Conservation (phyloP, 805 yeast genomes). For the Wickerhamomyces queroliae region DNA sequence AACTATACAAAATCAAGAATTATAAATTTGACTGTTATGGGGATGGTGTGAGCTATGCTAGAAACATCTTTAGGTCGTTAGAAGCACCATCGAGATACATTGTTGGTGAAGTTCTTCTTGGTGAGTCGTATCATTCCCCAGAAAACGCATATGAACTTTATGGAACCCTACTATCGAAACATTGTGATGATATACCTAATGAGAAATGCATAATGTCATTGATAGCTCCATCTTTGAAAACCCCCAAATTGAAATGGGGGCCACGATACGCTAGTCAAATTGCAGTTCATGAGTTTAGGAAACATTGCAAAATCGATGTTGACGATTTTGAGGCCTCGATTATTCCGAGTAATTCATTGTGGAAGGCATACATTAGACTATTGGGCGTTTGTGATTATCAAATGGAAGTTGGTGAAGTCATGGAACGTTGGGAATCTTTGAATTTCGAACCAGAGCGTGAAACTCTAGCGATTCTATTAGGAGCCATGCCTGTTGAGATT, state of each 20-base stretch:
- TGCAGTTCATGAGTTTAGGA: constrained; percentile 51
- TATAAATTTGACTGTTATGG: constrained; percentile 3
- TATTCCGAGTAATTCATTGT: constrained; percentile 40
- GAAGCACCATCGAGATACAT: constrained; percentile 11
- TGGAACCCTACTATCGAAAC: constrained; percentile 8
- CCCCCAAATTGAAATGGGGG: constrained; percentile 37
- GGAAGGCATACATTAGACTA: constrained; percentile 48
- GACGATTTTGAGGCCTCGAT: constrained; percentile 16
- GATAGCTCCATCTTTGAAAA: constrained; percentile 39
- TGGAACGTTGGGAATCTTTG: constrained; percentile 50
- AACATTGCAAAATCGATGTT: constrained; percentile 29
- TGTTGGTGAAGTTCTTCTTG: constrained; percentile 16
- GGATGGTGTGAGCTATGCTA: constrained; percentile 14
- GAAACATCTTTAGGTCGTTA: constrained; percentile 16
- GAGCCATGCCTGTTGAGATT: constrained; percentile 15
- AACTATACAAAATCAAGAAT: background rate
- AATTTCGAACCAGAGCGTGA: constrained; percentile 34
- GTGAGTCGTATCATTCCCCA: constrained; percentile 30
- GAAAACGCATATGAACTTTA: constrained; percentile 24
- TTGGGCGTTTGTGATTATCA: constrained; percentile 41
- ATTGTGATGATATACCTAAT: constrained; percentile 23
- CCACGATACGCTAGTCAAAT: constrained; percentile 50
- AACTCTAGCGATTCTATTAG: constrained; percentile 35
- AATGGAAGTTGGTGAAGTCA: constrained; percentile 42
- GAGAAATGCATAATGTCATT: constrained; percentile 34